Evolutionary conservation across 2,329 filamentous ascomycete species (phyloP).

Genomic region (Neopestalotiopsis sp.): DNA sequence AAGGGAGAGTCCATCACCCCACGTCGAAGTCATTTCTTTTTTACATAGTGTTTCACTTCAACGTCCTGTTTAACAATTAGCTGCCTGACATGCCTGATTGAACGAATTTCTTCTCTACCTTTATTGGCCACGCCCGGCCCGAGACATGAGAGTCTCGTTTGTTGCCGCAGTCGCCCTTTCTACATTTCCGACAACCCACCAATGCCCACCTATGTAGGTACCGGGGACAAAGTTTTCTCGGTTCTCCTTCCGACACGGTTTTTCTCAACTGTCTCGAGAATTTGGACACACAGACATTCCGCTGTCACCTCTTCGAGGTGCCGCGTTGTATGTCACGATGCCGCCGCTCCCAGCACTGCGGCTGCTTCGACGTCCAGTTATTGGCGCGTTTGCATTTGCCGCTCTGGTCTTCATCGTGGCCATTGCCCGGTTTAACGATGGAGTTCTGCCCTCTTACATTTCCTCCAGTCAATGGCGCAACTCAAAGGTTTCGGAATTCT

Average conservation of each 20-base stretch:
- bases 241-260: background rate
- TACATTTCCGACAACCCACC: background rate
- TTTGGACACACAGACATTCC: background rate
- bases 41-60: background rate
- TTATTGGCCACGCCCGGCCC: background rate
- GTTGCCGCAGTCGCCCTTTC: background rate
- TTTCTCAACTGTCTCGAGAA: background rate
- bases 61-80: background rate
- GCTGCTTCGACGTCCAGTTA: background rate
- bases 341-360: background rate
- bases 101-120: background rate
- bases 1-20: background rate
- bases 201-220: no score
- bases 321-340: background rate
- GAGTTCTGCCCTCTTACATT: background rate
- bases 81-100: background rate
- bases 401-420: background rate
- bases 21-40: background rate
- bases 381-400: background rate
- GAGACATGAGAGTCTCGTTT: background rate
- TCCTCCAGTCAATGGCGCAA: background rate
- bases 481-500: background rate
- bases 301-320: background rate
- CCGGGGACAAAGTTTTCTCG: background rate
- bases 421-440: background rate